A percentile compares a stretch with the other conserved stretches of the same genome.
Conservation (phyloP, 2,329 filamentous ascomycete species). For the Fusarium burgessii region DNA sequence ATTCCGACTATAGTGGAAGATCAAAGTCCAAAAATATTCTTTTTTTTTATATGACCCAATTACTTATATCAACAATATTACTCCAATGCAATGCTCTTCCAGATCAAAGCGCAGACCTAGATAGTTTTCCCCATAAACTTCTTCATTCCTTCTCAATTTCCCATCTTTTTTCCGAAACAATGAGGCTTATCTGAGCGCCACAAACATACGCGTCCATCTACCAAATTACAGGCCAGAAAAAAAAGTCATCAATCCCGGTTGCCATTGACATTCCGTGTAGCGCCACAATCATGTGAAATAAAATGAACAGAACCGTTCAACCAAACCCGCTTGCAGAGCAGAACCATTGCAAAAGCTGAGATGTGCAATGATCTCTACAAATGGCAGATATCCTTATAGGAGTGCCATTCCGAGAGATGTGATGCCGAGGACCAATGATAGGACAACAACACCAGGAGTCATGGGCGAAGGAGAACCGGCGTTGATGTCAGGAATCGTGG, state of each 20-base stretch:
- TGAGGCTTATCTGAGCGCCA: slow-evolving; percentile 42
- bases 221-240: slow-evolving; percentile 16
- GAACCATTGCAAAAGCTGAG: background rate
- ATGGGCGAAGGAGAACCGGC: slow-evolving; percentile 30
- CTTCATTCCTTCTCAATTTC: slow-evolving; percentile 18
- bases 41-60: background rate
- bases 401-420: slow-evolving; percentile 43
- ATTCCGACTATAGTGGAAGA: background rate
- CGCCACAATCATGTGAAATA: slow-evolving; percentile 29
- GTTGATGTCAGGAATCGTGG: slow-evolving; percentile 43
- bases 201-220: slow-evolving; percentile 20
- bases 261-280: slow-evolving; percentile 28
- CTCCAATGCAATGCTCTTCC: slow-evolving; percentile 23
- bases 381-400: background rate
- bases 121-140: background rate
- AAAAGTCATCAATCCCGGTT: slow-evolving; percentile 14
- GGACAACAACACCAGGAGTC: slow-evolving; percentile 38
- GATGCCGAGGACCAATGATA: slow-evolving; percentile 43
- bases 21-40: background rate
- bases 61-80: slow-evolving; percentile 10
- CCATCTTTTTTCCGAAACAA: slow-evolving; percentile 15
- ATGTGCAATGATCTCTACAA: background rate
- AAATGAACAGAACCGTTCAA: slow-evolving; percentile 16
- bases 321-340: slow-evolving; percentile 10
- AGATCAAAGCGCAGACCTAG: background rate